phyloP scores from a whole-genome alignment of 495 filamentous ascomycete genomes.

The Physcia stellaris region DNA sequence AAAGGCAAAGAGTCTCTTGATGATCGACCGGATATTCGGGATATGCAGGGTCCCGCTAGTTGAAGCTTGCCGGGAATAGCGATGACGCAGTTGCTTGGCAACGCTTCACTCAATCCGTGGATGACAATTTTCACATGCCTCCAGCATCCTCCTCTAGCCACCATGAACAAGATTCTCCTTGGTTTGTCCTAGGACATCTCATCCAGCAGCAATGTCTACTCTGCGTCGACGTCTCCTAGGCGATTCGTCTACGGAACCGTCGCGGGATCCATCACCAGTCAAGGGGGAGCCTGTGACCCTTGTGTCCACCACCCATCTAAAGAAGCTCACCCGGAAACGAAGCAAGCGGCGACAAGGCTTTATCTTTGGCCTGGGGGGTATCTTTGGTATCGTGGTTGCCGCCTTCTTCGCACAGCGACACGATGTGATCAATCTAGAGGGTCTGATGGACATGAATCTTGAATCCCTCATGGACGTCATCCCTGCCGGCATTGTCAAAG shows the following conservation, averaged over 20 bases:
- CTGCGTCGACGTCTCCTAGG: slow-evolving; percentile 34
- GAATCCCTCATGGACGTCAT: slow-evolving; percentile 71
- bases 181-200: not conserved
- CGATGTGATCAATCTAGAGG: slow-evolving; percentile 71
- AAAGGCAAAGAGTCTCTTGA: no score
- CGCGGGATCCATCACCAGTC: slow-evolving; percentile 29
- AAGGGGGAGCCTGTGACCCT: slow-evolving; percentile 27
- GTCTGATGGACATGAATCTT: slow-evolving; percentile 68
- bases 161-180: not conserved
- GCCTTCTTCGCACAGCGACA: slow-evolving; percentile 74
- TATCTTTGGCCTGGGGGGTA: slow-evolving; percentile 69
- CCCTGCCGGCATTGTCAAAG: slow-evolving; percentile 65
- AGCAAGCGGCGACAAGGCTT: slow-evolving; percentile 60
- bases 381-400: slow-evolving; percentile 71
- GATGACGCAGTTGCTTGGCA: no score
- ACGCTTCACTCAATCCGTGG: no score
- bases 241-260: slow-evolving; percentile 12
- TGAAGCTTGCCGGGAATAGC: no score
- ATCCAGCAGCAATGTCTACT: slow-evolving; percentile 17
- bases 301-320: slow-evolving; percentile 20
- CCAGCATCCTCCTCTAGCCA: slow-evolving; percentile 1
- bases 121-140: no score
- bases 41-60: no score
- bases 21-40: no score
- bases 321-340: slow-evolving; percentile 15